Base-by-base conservation (phyloP, 106 monocot species). In the Hemerocallis citrina region DNA sequence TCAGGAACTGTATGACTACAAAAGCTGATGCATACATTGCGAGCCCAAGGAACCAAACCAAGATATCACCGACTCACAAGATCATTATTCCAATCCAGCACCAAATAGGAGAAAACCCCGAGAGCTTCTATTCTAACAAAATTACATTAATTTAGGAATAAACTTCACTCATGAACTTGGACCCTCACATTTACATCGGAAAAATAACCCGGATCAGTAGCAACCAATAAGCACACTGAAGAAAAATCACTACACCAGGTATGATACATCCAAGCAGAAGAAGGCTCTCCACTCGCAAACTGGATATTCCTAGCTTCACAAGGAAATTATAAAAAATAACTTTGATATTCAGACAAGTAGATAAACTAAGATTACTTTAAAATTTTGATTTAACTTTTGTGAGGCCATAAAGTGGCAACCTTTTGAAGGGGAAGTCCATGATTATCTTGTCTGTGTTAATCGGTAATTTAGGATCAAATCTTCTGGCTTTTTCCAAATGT, bases 401-500 rank as follows among this genome's bases (percentile, higher is more conserved):
- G n/a, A n/a, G 46, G 15, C n/a, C 9, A 29, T 13, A n/a, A 32
- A n/a, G 6, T 16, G 64, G 20, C 49, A 22, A 30, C 45, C 47
- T 64, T 20, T 22, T 34, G 10, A 13, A 7, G 3, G 32, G 4
- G n/a, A 39, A 62, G 39, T 38, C 24, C 45, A 6, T 16, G 32
- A 78, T 80, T 69, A 81, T 66, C 74, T 76, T 7, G 59, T 46
- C 29, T 81, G 84, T 12, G 68, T 67, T 37, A 88, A 6, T 63
- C 82, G 74, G 61, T 98, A 98, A 34, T 98, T 81, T 14, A 98
- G 88, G 39, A 92, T 61, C 74, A 98, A 62, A 75, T 98, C 96
- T 70, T 98, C 91, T 21, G 87, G 73, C 68, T 98, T 98, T 75
- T 88, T 98, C 96, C 96, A 98, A 57, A 98, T 68, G 47, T 91